Percentiles rank a stretch among this genome's conserved stretches.
Conservation (phyloP, 2,329 filamentous ascomycete genomes). For the Niveomyces coronatus region DNA sequence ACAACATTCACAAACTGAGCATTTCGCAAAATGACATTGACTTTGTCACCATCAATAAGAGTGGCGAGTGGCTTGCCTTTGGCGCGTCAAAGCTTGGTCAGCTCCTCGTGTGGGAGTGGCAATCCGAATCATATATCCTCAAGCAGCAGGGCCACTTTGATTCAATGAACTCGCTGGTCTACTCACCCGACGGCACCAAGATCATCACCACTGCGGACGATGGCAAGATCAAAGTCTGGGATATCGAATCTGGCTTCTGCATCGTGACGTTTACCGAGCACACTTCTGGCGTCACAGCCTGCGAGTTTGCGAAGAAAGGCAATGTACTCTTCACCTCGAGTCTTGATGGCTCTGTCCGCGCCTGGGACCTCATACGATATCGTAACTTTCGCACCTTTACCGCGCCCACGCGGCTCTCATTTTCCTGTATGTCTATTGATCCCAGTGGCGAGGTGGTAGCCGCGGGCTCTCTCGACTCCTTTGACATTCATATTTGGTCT, state of each 20-base stretch:
- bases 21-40: conserved; percentile 97
- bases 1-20: conserved; percentile 82
- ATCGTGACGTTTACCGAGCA: conserved; percentile 98
- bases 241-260: conserved; percentile 91
- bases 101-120: conserved; percentile 98
- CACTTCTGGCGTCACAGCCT: conserved; percentile 85
- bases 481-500: conserved; percentile 97
- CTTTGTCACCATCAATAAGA: conserved; percentile 86
- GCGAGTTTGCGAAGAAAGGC: conserved; percentile 88
- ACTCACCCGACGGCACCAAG: conserved; percentile 85
- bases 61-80: conserved; percentile 94
- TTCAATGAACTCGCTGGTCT: conserved; percentile 84
- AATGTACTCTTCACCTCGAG: conserved; percentile 95
- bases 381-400: conserved; percentile 97
- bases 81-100: conserved; percentile 92
- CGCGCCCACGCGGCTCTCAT: conserved; percentile 80
- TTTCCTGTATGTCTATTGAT: conserved; percentile 92
- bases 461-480: conserved; percentile 88
- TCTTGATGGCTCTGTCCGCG: conserved; percentile 84
- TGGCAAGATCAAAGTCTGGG: conserved; percentile 98
- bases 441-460: conserved; percentile 94
- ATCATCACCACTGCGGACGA: conserved; percentile 93
- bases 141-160: conserved; percentile 98
- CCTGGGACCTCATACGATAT: conserved; percentile 93
- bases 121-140: conserved; percentile 95